A percentile compares a stretch with the other conserved stretches of the same genome.
These are phyloP conservation scores for Angomonas deanei DNA, from an alignment of 208 protist species.

Conservation along the genomic window DNA sequence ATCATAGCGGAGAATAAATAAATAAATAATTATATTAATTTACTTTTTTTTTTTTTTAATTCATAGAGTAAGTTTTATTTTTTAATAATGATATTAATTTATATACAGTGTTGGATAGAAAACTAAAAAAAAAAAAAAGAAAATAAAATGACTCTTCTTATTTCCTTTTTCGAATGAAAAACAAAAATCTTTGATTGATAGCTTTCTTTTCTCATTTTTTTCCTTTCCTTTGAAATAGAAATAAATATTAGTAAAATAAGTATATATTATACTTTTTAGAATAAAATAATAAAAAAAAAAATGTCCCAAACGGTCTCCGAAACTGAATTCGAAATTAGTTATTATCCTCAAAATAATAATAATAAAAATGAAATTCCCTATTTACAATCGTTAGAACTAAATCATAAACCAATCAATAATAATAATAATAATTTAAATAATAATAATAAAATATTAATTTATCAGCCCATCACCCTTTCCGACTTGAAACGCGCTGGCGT, in stretches of 20 bases:
- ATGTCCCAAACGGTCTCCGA: not conserved
- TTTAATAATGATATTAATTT: not conserved
- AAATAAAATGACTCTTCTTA: slow-evolving; percentile 98
- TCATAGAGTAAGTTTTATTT: not conserved
- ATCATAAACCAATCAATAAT: too few relatives aligned
- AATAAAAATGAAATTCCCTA: not conserved
- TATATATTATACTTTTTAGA: not conserved
- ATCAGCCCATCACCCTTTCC: not conserved
- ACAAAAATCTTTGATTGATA: not conserved
- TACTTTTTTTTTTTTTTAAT: not conserved
- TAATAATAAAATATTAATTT: slow-evolving; percentile 4
- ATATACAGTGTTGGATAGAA: not conserved
- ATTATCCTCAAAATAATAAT: not conserved
- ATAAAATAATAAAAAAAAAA: slow-evolving; percentile 3
- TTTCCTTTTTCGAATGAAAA: too few relatives aligned
- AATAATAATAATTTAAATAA: slow-evolving; percentile 1
- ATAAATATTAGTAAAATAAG: not conserved
- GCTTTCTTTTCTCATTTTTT: not conserved
- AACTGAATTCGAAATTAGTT: not conserved
- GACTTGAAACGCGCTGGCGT: not conserved
- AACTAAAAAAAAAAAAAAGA: slow-evolving; percentile 10
- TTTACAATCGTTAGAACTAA: not conserved
- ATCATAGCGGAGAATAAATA: too few relatives aligned
- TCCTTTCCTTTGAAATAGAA: not conserved
- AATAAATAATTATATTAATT: not conserved